phyloP scores from a whole-genome alignment of 2,329 filamentous ascomycete species.

The Camillea tinctor region DNA sequence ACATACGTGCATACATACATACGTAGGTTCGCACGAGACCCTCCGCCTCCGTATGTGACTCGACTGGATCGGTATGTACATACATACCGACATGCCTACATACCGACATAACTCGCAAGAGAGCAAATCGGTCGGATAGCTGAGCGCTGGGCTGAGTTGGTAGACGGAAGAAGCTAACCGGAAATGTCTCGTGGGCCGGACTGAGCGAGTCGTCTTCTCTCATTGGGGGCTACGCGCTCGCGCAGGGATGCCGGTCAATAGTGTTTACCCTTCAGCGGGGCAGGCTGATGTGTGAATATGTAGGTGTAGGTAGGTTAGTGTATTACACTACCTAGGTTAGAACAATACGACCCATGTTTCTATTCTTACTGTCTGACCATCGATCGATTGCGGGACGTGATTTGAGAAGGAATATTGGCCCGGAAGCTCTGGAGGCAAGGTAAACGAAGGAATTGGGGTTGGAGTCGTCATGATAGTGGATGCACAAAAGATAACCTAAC shows the following conservation, averaged over 20 bases:
- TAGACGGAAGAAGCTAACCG: conserved; percentile 16
- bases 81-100: conserved; percentile 1
- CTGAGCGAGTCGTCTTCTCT: background rate
- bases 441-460: no score
- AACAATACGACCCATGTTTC: background rate
- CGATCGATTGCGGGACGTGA: background rate
- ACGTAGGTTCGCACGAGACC: no score
- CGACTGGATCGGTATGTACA: no score
- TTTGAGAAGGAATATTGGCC: background rate
- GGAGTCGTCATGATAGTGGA: no score
- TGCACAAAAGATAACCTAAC: background rate
- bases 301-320: no score
- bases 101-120: conserved; percentile 8
- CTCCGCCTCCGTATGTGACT: no score
- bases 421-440: background rate
- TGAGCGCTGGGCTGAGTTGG: conserved; percentile 15
- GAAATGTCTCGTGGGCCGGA: conserved; percentile 5
- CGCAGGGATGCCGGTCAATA: background rate
- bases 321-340: no score
- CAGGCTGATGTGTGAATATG: background rate
- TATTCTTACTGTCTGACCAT: background rate
- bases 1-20: conserved; percentile 2
- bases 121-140: conserved; percentile 16
- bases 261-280: background rate
- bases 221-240: background rate